A percentile compares a stretch with the other conserved stretches of the same genome.
Evolutionary conservation across 2,329 filamentous ascomycete species (phyloP).

Genomic region (Penicillium sp.): DNA sequence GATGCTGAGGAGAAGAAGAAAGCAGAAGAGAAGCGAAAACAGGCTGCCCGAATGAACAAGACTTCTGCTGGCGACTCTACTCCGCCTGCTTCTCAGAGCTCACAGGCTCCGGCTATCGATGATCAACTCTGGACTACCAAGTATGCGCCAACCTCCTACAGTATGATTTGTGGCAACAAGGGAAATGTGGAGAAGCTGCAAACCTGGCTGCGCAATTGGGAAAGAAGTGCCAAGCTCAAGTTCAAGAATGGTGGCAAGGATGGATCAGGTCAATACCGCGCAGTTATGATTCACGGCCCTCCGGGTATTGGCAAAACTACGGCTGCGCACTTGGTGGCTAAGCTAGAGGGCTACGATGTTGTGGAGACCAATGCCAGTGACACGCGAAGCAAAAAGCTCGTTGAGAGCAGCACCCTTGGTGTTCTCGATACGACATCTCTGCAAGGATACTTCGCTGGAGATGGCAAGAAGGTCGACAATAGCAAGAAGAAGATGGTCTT

Average conservation of each 20-base stretch:
- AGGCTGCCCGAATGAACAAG: conserved; percentile 38
- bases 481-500: conserved; percentile 90
- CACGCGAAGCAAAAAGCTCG: conserved; percentile 89
- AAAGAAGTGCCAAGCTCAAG: conserved; percentile 70
- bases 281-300: conserved; percentile 93
- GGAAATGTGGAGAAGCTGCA: conserved; percentile 83
- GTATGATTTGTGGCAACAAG: conserved; percentile 95
- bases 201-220: conserved; percentile 80
- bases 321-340: conserved; percentile 89
- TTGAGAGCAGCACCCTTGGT: conserved; percentile 83
- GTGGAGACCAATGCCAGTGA: conserved; percentile 96
- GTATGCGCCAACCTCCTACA: conserved; percentile 81
- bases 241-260: conserved; percentile 84
- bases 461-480: conserved; percentile 74
- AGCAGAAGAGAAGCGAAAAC: conserved; percentile 39
- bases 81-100: conserved; percentile 45
- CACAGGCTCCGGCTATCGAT: conserved; percentile 46
- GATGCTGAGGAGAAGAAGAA: conserved; percentile 69
- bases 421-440: conserved; percentile 92
- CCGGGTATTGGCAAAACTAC: conserved; percentile 98
- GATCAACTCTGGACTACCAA: conserved; percentile 88
- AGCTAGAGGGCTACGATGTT: conserved; percentile 87
- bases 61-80: conserved; percentile 19
- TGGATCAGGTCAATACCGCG: conserved; percentile 76
- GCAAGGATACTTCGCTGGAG: conserved; percentile 82